Evolutionary conservation across 1,139 yeast species (phyloP).

Genomic region (Yamadazyma mexicana): DNA sequence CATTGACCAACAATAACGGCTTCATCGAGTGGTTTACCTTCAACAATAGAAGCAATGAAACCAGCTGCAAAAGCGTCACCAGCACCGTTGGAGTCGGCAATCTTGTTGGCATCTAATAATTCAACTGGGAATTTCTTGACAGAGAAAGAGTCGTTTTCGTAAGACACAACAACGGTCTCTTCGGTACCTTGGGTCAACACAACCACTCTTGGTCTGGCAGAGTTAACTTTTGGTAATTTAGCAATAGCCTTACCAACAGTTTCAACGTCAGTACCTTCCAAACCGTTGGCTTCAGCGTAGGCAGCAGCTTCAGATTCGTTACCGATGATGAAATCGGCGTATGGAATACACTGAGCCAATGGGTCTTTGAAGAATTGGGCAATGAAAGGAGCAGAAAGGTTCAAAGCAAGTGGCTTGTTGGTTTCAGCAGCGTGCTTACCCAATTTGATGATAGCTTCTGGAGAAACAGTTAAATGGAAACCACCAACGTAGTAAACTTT

Average conservation of each 20-base stretch:
- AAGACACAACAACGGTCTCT: slow-evolving; percentile 75
- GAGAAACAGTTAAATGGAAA: slow-evolving; percentile 96
- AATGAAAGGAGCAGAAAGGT: slow-evolving; percentile 95
- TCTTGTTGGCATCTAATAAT: slow-evolving; percentile 61
- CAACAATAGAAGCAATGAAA: slow-evolving; percentile 83
- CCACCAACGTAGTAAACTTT: slow-evolving; percentile 92
- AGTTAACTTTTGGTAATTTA: slow-evolving; percentile 73
- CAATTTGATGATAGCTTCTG: slow-evolving; percentile 84
- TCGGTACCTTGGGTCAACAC: slow-evolving; percentile 92
- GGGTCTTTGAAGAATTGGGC: slow-evolving; percentile 94
- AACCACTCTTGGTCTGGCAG: slow-evolving; percentile 73
- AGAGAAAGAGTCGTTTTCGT: slow-evolving; percentile 45
- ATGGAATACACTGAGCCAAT: slow-evolving; percentile 75
- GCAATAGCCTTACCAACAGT: slow-evolving; percentile 85
- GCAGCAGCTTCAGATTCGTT: slow-evolving; percentile 98
- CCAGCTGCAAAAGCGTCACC: slow-evolving; percentile 99
- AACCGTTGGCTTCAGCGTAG: slow-evolving; percentile 81
- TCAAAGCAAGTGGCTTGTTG: slow-evolving; percentile 81
- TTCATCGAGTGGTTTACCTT: slow-evolving; percentile 65
- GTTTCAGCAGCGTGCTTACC: slow-evolving; percentile 89
- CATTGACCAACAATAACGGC: slow-evolving; percentile 90
- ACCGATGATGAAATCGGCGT: slow-evolving; percentile 89
- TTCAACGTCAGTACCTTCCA: slow-evolving; percentile 56
- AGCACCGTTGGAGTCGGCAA: slow-evolving; percentile 96
- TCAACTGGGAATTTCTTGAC: slow-evolving; percentile 65